These are phyloP conservation scores for Avena eriantha DNA, from an alignment of 176 grass and related monocot species.

Conservation along the genomic window DNA sequence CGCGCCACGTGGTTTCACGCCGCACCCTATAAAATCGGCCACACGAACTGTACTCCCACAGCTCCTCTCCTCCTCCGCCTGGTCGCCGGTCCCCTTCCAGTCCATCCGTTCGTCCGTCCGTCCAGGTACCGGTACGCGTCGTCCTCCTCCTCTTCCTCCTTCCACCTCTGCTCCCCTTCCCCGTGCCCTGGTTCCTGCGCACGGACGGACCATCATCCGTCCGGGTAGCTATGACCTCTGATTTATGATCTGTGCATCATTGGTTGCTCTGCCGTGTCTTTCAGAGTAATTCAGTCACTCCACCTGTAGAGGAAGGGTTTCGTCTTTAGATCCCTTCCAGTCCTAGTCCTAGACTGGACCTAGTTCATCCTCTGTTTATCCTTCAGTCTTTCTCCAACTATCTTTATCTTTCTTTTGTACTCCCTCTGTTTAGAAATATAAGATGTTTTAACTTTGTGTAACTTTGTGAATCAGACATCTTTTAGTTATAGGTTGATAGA, in stretches of 20 bases:
- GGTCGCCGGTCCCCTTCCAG: background rate
- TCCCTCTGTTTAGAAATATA: too few species aligned
- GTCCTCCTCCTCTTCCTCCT: background rate
- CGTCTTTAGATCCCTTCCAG: background rate
- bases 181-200: background rate
- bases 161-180: background rate
- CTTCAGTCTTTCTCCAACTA: too few species aligned
- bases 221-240: background rate
- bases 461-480: too few species aligned
- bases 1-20: background rate
- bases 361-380: too few species aligned
- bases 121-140: constrained; percentile 2
- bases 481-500: too few species aligned
- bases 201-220: too few species aligned
- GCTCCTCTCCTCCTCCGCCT: background rate
- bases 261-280: background rate
- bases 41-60: background rate
- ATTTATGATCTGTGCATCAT: background rate
- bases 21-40: constrained; percentile 6
- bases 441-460: too few species aligned
- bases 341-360: background rate
- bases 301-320: too few species aligned
- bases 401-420: too few species aligned
- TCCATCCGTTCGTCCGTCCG: background rate
- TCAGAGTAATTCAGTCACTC: background rate